phyloP scores from a whole-genome alignment of 768 basidiomycete genomes.

The Boletus vermiculosoides region DNA sequence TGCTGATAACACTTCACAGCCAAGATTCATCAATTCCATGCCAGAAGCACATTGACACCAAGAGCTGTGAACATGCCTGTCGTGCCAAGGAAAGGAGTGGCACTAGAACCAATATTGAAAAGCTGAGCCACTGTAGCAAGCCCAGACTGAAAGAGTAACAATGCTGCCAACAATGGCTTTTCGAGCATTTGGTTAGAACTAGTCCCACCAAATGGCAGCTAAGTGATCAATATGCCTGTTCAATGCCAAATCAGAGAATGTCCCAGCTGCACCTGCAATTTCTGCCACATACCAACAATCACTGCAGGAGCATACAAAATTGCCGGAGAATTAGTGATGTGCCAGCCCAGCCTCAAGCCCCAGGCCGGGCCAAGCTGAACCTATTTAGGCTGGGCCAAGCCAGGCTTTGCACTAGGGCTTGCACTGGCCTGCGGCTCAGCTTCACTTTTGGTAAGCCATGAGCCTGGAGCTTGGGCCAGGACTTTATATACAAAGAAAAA shows the following conservation, averaged over 20 bases:
- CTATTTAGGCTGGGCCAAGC: no score
- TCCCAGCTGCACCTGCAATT: not conserved
- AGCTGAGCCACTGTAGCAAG: slow-evolving; percentile 61
- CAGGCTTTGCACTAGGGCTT: no score
- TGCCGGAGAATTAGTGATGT: slow-evolving; percentile 43
- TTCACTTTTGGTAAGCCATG: no score
- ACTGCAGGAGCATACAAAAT: slow-evolving; percentile 74
- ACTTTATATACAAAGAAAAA: no score
- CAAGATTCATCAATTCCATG: slow-evolving; percentile 21
- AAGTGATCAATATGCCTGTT: slow-evolving; percentile 61
- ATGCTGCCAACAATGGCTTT: slow-evolving; percentile 55
- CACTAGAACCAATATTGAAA: slow-evolving; percentile 71
- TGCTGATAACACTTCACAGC: not conserved
- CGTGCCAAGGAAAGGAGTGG: slow-evolving; percentile 64
- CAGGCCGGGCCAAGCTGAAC: no score
- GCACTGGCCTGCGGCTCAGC: no score
- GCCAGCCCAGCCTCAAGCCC: no score
- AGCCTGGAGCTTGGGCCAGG: no score
- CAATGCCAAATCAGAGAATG: not conserved
- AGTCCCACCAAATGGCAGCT: slow-evolving; percentile 47
- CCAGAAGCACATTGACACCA: slow-evolving; percentile 48
- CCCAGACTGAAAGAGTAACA: slow-evolving; percentile 59
- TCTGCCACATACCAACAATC: slow-evolving; percentile 54
- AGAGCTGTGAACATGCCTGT: slow-evolving; percentile 56
- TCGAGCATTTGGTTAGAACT: slow-evolving; percentile 45